Evolutionary conservation across 73 alveolate genomes (phyloP).

Genomic region (Paramecium pentaurelia): DNA sequence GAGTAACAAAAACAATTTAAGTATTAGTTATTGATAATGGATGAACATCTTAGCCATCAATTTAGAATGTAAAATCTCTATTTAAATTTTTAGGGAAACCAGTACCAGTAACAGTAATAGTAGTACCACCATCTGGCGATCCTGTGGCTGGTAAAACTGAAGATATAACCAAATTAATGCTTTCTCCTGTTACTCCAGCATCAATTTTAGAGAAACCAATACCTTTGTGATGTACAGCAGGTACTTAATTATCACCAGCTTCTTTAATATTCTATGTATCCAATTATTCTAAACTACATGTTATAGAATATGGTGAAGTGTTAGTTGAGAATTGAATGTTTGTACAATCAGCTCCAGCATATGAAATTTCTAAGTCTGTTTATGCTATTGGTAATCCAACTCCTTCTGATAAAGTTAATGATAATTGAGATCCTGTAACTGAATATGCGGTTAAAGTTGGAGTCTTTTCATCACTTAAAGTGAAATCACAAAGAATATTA

Average conservation of each 20-base stretch:
- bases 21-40: not conserved
- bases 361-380: not conserved
- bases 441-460: not conserved
- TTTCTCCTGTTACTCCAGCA: not conserved
- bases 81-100: conserved; percentile 20
- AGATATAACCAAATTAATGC: not conserved
- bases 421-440: not conserved
- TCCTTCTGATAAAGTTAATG: not conserved
- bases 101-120: not conserved
- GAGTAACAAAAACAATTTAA: not conserved
- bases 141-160: not conserved
- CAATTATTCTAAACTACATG: not conserved
- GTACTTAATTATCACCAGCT: conserved; percentile 12
- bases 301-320: not conserved
- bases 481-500: not conserved
- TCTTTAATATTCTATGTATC: not conserved
- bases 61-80: not conserved
- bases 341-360: conserved; percentile 6
- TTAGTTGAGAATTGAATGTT: not conserved
- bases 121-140: conserved; percentile 28
- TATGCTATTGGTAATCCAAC: not conserved
- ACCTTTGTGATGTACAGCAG: not conserved
- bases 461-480: not conserved
- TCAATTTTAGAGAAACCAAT: not conserved
- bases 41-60: not conserved